phyloP scores from a whole-genome alignment of 176 grass and related monocot species.

The Pharus latifolius region DNA sequence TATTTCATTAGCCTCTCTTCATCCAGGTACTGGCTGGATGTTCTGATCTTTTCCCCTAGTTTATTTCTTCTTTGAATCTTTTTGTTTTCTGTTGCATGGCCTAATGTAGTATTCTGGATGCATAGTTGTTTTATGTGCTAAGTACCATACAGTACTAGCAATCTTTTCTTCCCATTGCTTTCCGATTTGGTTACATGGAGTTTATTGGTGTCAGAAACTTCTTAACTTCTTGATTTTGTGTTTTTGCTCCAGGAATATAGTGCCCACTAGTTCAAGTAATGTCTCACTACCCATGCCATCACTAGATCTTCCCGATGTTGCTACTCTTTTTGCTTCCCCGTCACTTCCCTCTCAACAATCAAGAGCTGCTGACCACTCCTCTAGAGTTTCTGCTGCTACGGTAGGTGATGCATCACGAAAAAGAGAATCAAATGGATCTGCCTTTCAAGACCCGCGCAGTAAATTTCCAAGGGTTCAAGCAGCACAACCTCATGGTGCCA shows the following conservation, averaged over 20 bases:
- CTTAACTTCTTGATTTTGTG: background rate
- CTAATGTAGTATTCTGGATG: background rate
- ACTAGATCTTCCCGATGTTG: slow-evolving; percentile 73
- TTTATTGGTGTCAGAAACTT: background rate
- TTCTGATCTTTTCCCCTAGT: no score
- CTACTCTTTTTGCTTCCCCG: slow-evolving; percentile 39
- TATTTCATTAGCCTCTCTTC: background rate
- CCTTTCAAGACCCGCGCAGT: slow-evolving; percentile 13
- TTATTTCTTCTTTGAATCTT: background rate
- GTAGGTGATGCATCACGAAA: slow-evolving; percentile 53
- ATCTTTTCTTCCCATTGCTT: background rate
- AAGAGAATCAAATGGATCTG: slow-evolving; percentile 76
- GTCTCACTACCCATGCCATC: slow-evolving; percentile 31
- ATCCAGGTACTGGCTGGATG: background rate
- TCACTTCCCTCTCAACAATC: slow-evolving; percentile 12
- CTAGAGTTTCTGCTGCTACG: slow-evolving; percentile 27
- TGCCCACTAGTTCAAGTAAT: slow-evolving; percentile 6
- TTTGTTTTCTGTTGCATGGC: background rate
- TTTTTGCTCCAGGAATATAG: slow-evolving; percentile 3
- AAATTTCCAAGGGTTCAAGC: slow-evolving; percentile 62
- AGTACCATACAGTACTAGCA: background rate
- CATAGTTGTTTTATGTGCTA: background rate
- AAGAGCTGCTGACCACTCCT: slow-evolving; percentile 1
- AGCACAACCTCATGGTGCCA: slow-evolving; percentile 26
- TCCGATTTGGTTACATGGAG: slow-evolving; percentile 6